Percentiles rank a stretch among this genome's conserved stretches.
Evolutionary conservation across 495 filamentous ascomycete genomes (phyloP).

Genomic region (Penicillium desertorum): DNA sequence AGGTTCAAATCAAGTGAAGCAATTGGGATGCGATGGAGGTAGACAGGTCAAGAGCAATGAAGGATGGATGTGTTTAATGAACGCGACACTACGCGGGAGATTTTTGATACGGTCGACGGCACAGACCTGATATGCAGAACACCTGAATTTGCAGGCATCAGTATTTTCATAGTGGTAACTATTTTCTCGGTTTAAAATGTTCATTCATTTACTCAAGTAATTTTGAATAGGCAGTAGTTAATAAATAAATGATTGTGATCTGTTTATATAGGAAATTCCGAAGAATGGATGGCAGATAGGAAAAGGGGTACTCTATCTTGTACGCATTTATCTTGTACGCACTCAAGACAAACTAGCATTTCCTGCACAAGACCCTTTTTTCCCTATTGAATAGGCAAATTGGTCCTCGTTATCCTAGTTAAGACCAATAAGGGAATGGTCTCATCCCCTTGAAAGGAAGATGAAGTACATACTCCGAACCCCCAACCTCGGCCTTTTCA

Average conservation of each 20-base stretch:
- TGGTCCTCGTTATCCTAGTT: background rate
- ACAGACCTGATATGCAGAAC: constrained; percentile 23
- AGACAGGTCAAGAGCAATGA: constrained; percentile 16
- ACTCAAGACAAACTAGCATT: background rate
- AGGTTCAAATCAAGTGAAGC: constrained; percentile 22
- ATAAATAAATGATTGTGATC: background rate
- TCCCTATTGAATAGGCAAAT: background rate
- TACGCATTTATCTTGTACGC: background rate
- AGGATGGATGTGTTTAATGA: constrained; percentile 26
- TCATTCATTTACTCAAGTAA: background rate
- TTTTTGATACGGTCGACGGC: constrained; percentile 29
- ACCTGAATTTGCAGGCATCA: constrained; percentile 25
- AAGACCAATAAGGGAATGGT: background rate
- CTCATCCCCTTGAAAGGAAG: background rate
- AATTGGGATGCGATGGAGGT: constrained; percentile 14
- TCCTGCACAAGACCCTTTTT: background rate
- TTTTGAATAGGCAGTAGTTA: background rate
- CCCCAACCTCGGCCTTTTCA: background rate
- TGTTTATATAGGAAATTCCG: background rate
- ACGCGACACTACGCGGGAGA: constrained; percentile 41
- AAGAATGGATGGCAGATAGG: background rate
- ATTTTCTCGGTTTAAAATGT: background rate
- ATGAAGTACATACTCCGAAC: background rate
- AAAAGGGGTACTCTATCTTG: background rate
- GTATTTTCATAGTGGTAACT: background rate